A percentile compares a stretch with the other conserved stretches of the same genome.
Evolutionary conservation across 1,284 basidiomycete species (phyloP).

Genomic region (Prillingera fragicola): DNA sequence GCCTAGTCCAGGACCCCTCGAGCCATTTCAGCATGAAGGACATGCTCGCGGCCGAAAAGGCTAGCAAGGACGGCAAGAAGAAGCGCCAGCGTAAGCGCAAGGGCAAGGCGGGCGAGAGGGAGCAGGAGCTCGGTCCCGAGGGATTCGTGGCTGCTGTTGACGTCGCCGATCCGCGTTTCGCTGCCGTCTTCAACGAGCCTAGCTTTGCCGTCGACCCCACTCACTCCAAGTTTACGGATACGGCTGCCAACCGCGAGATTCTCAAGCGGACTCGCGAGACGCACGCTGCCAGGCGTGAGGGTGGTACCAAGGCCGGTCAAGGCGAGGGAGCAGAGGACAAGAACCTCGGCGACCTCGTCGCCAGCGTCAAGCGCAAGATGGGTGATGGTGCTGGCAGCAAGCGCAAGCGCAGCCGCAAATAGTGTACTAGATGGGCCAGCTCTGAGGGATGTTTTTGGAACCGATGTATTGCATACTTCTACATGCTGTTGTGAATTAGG

Average conservation of each 20-base stretch:
- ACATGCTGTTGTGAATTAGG: neutral
- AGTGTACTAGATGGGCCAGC: too few species aligned
- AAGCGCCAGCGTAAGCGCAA: conserved; percentile 52
- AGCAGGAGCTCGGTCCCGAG: conserved; percentile 50
- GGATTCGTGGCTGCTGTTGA: conserved; percentile 64
- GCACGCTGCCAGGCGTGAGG: conserved; percentile 20
- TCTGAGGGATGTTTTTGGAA: neutral
- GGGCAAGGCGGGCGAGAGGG: conserved; percentile 55
- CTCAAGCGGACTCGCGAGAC: conserved; percentile 51
- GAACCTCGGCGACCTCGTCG: conserved; percentile 63
- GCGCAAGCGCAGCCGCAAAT: conserved; percentile 25
- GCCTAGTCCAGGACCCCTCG: conserved; percentile 15
- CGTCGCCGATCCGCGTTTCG: conserved; percentile 82
- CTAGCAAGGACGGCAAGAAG: conserved; percentile 51
- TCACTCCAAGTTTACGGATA: conserved; percentile 91
- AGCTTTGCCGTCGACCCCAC: conserved; percentile 93
- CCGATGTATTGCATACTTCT: neutral
- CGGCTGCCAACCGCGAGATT: conserved; percentile 76
- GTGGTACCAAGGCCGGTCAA: conserved; percentile 8
- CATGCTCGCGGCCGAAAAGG: conserved; percentile 78
- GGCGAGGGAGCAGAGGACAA: conserved; percentile 33
- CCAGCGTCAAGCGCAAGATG: conserved; percentile 75
- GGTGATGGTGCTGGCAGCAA: conserved; percentile 18
- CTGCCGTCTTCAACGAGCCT: conserved; percentile 79
- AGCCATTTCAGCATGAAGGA: conserved; percentile 82